Evolutionary conservation across 257 asterid species (phyloP).

Genomic region (Ilex asprella): DNA sequence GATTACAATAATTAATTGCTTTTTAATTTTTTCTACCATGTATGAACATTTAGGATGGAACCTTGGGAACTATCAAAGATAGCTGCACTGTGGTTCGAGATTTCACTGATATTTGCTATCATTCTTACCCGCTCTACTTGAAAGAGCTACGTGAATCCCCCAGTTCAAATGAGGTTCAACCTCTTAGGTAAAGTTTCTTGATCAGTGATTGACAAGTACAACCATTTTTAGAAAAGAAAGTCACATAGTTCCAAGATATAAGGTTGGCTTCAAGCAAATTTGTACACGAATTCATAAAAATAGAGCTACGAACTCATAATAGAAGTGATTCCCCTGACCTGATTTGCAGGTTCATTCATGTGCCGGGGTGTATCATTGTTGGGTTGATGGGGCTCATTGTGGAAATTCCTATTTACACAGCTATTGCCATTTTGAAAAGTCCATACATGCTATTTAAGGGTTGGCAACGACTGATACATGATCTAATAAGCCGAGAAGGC

Average conservation of each 20-base stretch:
- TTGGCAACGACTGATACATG: slow-evolving; percentile 83
- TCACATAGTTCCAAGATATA: neutral
- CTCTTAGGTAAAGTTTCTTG: slow-evolving; percentile 53
- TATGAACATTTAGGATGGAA: slow-evolving; percentile 63
- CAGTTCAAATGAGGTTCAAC: slow-evolving; percentile 39
- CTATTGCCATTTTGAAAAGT: slow-evolving; percentile 73
- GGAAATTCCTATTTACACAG: slow-evolving; percentile 80
- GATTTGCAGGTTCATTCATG: slow-evolving; percentile 59
- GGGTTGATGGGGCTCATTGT: slow-evolving; percentile 74
- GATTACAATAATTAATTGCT: neutral
- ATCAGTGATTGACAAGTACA: slow-evolving; percentile 2
- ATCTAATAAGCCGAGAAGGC: slow-evolving; percentile 88
- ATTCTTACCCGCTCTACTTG: slow-evolving; percentile 60
- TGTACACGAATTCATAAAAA: too few species aligned
- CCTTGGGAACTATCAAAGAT: slow-evolving; percentile 79
- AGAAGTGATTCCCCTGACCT: neutral
- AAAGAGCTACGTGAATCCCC: slow-evolving; percentile 63
- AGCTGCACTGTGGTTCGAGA: slow-evolving; percentile 85
- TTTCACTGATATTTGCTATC: slow-evolving; percentile 82
- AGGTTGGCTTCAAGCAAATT: neutral
- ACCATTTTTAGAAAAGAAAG: slow-evolving; percentile 2
- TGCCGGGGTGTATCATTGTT: slow-evolving; percentile 77
- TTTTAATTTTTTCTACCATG: neutral
- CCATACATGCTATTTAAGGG: slow-evolving; percentile 92
- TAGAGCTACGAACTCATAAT: too few species aligned